Evolutionary conservation across 2,329 filamentous ascomycete genomes (phyloP).

Genomic region (Aureobasidium sp.): DNA sequence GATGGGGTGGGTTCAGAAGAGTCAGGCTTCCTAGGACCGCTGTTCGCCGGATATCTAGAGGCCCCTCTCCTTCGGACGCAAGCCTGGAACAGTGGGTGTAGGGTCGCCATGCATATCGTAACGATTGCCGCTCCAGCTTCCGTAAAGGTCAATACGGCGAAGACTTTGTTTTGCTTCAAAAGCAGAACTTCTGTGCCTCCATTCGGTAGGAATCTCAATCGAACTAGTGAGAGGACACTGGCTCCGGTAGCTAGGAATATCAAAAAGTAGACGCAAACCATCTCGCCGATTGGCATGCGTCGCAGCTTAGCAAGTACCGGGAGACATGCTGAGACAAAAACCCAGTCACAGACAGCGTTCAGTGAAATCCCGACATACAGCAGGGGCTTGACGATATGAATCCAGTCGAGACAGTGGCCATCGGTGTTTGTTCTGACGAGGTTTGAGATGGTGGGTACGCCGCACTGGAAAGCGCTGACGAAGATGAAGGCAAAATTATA

Average conservation of each 20-base stretch:
- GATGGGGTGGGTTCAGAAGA: background rate
- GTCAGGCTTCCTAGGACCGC: background rate
- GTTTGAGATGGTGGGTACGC: constrained; percentile 7
- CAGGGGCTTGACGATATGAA: constrained; percentile 1
- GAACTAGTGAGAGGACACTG: constrained; percentile 11
- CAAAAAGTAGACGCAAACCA: constrained; percentile 9
- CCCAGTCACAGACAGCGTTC: constrained; percentile 12
- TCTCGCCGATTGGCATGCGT: background rate
- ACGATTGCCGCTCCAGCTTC: constrained; percentile 13
- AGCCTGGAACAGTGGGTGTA: constrained; percentile 9
- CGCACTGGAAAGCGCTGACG: constrained; percentile 12
- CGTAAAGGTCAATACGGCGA: background rate
- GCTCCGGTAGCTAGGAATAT: constrained; percentile 11
- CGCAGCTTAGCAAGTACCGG: constrained; percentile 8
- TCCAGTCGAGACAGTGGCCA: constrained; percentile 7
- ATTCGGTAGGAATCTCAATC: constrained; percentile 1
- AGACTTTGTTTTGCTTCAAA: background rate
- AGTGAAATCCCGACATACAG: constrained; percentile 1
- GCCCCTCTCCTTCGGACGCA: background rate
- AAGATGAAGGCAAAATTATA: constrained; percentile 3
- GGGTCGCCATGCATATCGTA: constrained; percentile 11
- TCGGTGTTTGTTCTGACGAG: background rate
- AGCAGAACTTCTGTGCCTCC: background rate
- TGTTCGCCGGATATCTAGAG: background rate
- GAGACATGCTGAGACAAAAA: constrained; percentile 9